phyloP scores from a whole-genome alignment of 768 basidiomycete species.

The Hydnomerulius pinastri region DNA sequence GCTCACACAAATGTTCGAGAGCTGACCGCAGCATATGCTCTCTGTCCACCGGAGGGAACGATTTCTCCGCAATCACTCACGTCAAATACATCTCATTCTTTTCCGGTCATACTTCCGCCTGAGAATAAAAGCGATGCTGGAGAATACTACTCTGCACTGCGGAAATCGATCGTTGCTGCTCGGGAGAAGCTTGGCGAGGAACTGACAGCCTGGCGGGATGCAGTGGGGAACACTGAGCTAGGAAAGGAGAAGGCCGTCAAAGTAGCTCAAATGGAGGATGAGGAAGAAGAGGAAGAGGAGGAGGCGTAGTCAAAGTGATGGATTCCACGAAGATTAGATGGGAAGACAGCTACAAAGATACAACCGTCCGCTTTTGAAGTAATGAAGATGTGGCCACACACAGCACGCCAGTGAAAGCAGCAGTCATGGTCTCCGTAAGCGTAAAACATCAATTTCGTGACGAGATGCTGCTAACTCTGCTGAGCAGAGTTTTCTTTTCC shows the following conservation, averaged over 20 bases:
- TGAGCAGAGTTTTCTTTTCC: too few relatives aligned
- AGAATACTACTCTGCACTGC: slow-evolving; percentile 53
- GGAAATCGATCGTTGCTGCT: slow-evolving; percentile 50
- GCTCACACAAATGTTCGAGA: slow-evolving; percentile 1
- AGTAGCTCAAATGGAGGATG: slow-evolving; percentile 46
- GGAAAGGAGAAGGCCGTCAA: slow-evolving; percentile 54
- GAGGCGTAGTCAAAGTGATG: not conserved
- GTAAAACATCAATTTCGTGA: too few relatives aligned
- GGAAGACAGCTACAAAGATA: not conserved
- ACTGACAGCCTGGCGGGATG: slow-evolving; percentile 74
- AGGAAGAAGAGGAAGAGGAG: slow-evolving; percentile 48
- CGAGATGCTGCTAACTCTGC: too few relatives aligned
- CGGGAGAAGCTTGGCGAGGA: slow-evolving; percentile 61
- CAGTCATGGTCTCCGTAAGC: too few relatives aligned
- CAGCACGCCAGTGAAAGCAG: too few relatives aligned
- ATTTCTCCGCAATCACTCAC: slow-evolving; percentile 22
- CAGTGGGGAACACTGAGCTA: slow-evolving; percentile 64
- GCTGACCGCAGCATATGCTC: slow-evolving; percentile 22
- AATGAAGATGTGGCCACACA: too few relatives aligned
- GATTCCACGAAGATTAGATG: not conserved
- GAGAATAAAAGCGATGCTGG: slow-evolving; percentile 12
- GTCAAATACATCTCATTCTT: slow-evolving; percentile 23
- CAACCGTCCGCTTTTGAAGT: too few relatives aligned
- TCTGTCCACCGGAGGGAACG: slow-evolving; percentile 22
- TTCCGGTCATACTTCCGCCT: slow-evolving; percentile 17